Percentiles rank a stretch among this genome's conserved stretches.
Evolutionary conservation across 1,284 basidiomycete species (phyloP).

Genomic region (Kwoniella shivajii): DNA sequence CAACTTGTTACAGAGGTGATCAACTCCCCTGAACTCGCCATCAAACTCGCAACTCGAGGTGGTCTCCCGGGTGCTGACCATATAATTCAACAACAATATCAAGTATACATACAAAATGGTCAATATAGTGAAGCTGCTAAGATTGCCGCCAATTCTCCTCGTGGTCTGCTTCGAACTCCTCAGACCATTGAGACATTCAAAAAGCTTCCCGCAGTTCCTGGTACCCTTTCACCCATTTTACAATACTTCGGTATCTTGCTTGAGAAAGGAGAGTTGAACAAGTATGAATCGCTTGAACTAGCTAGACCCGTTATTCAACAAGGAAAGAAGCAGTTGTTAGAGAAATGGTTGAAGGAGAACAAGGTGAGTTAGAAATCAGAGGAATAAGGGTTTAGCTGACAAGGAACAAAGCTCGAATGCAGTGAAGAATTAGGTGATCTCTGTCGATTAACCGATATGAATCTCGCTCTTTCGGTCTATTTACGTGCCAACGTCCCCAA

Average conservation of each 20-base stretch:
- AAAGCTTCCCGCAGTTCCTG: conserved; percentile 83
- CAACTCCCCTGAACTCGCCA: conserved; percentile 97
- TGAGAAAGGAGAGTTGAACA: conserved; percentile 97
- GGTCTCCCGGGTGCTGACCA: conserved; percentile 98
- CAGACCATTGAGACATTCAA: conserved; percentile 99
- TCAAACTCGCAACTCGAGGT: conserved; percentile 96
- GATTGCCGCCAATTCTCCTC: conserved; percentile 94
- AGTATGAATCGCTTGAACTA: conserved; percentile 92
- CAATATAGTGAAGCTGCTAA: conserved; percentile 98
- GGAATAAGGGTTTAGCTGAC: not conserved
- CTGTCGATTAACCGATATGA: conserved; percentile 89
- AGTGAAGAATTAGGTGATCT: conserved; percentile 98
- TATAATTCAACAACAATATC: conserved; percentile 93
- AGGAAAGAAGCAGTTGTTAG: conserved; percentile 93
- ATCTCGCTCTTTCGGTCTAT: conserved; percentile 97
- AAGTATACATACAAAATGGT: conserved; percentile 84
- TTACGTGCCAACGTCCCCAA: conserved; percentile 97
- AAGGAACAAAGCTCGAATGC: conserved; percentile 77
- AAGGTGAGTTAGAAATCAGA: conserved; percentile 62
- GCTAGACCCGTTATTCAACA: conserved; percentile 95
- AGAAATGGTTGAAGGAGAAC: conserved; percentile 99
- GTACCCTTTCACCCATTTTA: conserved; percentile 91
- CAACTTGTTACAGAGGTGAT: conserved; percentile 63
- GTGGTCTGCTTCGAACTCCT: conserved; percentile 91
- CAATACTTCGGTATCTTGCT: conserved; percentile 98